Evolutionary conservation across 306 rosid genomes (phyloP).

Genomic region (Urtica urens): DNA sequence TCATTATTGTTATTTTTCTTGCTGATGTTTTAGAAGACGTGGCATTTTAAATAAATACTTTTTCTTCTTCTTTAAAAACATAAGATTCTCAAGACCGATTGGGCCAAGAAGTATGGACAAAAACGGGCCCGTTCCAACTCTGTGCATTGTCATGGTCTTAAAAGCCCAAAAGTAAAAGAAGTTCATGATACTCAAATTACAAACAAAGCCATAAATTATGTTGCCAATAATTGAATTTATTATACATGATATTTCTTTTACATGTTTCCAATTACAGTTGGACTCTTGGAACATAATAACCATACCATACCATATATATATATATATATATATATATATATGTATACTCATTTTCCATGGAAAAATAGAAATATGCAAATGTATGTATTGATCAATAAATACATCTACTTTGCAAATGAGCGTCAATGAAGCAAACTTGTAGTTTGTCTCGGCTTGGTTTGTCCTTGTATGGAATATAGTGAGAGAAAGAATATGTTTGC

Average conservation of each 20-base stretch:
- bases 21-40: too few species aligned
- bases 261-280: conserved; percentile 1
- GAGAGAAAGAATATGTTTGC: background rate
- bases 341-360: too few species aligned
- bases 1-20: too few species aligned
- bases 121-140: too few species aligned
- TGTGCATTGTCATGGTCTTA: too few species aligned
- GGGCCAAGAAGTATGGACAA: too few species aligned
- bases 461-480: background rate
- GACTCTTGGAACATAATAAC: conserved; percentile 1
- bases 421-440: background rate
- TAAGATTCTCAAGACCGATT: too few species aligned
- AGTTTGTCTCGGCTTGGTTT: conserved; percentile 6
- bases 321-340: background rate
- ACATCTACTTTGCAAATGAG: too few species aligned
- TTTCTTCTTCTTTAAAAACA: too few species aligned
- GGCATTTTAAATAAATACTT: too few species aligned
- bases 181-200: background rate
- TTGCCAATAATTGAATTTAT: too few species aligned
- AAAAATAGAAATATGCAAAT: background rate
- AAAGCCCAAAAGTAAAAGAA: background rate
- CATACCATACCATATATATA: conserved; percentile 2
- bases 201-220: conserved; percentile 3
- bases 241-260: too few species aligned
- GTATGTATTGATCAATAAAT: background rate